Conservation (phyloP, 2,329 filamentous ascomycete species). For the Arthroderma sp. region DNA sequence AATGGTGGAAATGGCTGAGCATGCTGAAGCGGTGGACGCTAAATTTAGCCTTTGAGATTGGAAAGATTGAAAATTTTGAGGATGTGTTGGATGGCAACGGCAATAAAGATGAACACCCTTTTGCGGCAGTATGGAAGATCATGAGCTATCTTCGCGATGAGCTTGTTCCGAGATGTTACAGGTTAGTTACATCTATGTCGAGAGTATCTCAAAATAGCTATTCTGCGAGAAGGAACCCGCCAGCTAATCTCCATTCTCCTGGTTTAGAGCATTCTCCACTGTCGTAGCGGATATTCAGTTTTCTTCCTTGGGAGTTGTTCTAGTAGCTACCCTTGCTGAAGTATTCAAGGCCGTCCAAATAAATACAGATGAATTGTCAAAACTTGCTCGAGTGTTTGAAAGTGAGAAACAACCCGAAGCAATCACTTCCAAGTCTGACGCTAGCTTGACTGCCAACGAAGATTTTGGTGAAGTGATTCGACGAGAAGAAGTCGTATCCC, state of each 20-base stretch:
- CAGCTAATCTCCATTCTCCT: not conserved
- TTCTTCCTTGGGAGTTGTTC: conserved; percentile 56
- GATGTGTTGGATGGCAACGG: conserved; percentile 12
- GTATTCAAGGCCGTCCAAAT: conserved; percentile 33
- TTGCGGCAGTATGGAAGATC: conserved; percentile 20
- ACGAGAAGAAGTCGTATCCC: not conserved
- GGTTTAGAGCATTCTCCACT: conserved; percentile 47
- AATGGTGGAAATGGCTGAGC: conserved; percentile 69
- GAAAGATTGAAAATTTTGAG: conserved; percentile 33
- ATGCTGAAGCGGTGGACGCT: conserved; percentile 56
- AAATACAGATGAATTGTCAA: not conserved
- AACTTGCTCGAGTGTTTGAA: not conserved
- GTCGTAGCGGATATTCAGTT: conserved; percentile 62
- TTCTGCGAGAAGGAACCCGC: not conserved
- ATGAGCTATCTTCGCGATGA: conserved; percentile 22
- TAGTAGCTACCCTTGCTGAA: conserved; percentile 53
- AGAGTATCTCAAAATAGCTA: not conserved
- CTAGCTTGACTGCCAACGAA: not conserved
- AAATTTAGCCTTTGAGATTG: conserved; percentile 40
- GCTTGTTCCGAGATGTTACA: conserved; percentile 32
- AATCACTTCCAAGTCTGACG: not conserved
- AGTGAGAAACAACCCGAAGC: not conserved
- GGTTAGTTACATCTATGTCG: conserved; percentile 24
- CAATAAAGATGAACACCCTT: conserved; percentile 12
- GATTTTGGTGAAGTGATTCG: conserved; percentile 10